Evolutionary conservation across 768 basidiomycete genomes (phyloP).

Genomic region (Gautieria morchelliformis): DNA sequence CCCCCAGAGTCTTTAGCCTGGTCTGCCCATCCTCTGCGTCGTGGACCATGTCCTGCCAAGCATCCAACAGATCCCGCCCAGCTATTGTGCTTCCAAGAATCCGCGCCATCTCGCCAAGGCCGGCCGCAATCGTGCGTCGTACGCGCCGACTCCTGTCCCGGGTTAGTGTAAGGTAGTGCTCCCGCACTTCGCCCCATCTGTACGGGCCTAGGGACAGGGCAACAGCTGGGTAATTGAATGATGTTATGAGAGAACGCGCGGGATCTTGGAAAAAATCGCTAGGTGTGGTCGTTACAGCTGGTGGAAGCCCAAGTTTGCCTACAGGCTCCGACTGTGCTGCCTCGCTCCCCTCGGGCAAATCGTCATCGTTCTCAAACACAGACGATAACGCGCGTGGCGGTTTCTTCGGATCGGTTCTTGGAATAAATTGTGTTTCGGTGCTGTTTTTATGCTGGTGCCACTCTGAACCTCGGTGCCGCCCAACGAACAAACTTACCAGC

Average conservation of each 20-base stretch:
- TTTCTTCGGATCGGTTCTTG: neutral
- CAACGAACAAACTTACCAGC: slow-evolving; percentile 70
- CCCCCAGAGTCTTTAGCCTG: slow-evolving; percentile 61
- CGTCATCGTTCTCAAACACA: neutral
- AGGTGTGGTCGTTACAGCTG: neutral
- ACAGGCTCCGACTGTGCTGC: neutral
- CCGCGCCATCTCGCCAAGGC: slow-evolving; percentile 80
- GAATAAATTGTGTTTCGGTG: neutral
- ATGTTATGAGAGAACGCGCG: slow-evolving; percentile 67
- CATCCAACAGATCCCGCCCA: slow-evolving; percentile 52
- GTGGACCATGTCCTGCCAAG: slow-evolving; percentile 56
- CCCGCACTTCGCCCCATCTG: slow-evolving; percentile 68
- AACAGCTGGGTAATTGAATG: slow-evolving; percentile 90
- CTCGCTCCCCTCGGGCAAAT: neutral
- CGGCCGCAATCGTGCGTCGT: slow-evolving; percentile 74
- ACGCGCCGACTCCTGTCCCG: slow-evolving; percentile 53
- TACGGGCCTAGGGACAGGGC: slow-evolving; percentile 66
- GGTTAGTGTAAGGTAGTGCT: slow-evolving; percentile 57
- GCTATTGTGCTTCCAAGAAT: slow-evolving; percentile 70
- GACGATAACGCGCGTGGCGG: neutral
- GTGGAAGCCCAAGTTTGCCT: neutral
- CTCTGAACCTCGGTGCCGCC: slow-evolving; percentile 33
- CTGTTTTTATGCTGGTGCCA: neutral
- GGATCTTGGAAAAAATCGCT: slow-evolving; percentile 34
- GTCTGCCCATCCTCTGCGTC: slow-evolving; percentile 55